Evolutionary conservation across 495 filamentous ascomycete genomes (phyloP).

Genomic region (Hypomontagnella submonticulosa): DNA sequence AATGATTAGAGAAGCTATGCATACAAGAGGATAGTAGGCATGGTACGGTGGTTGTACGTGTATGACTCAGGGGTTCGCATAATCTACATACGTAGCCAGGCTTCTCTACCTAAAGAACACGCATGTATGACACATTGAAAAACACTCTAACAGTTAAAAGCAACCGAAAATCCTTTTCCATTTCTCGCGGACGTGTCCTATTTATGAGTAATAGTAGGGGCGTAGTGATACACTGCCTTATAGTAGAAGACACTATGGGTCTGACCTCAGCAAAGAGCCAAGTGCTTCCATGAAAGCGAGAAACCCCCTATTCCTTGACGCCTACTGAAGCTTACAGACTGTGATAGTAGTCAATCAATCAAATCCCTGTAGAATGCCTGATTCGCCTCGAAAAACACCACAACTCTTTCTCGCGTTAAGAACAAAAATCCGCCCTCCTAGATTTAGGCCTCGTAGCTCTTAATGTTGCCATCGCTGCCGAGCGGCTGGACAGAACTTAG

Average conservation of each 20-base stretch:
- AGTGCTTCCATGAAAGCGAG: constrained; percentile 5
- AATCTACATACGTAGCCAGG: not conserved
- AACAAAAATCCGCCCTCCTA: not conserved
- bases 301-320: constrained; percentile 26
- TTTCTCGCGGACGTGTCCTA: constrained; percentile 34
- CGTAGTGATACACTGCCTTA: constrained; percentile 33
- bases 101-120: constrained; percentile 4
- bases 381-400: constrained; percentile 32
- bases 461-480: constrained; percentile 68
- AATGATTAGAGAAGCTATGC: not conserved
- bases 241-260: constrained; percentile 11
- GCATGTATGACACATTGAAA: not conserved
- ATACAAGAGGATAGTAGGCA: constrained; percentile 1
- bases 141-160: not conserved
- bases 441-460: constrained; percentile 61
- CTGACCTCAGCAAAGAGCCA: not conserved
- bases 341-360: constrained; percentile 19
- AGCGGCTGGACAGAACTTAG: constrained; percentile 68
- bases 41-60: not conserved
- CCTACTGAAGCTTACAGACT: constrained; percentile 12
- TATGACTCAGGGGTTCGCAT: not conserved
- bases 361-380: constrained; percentile 25
- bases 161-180: constrained; percentile 17
- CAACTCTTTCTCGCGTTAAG: not conserved
- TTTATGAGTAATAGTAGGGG: constrained; percentile 21